Percentiles rank a stretch among this genome's conserved stretches.
Conservation (phyloP, 75 land plant species). For the Pinus taeda region DNA sequence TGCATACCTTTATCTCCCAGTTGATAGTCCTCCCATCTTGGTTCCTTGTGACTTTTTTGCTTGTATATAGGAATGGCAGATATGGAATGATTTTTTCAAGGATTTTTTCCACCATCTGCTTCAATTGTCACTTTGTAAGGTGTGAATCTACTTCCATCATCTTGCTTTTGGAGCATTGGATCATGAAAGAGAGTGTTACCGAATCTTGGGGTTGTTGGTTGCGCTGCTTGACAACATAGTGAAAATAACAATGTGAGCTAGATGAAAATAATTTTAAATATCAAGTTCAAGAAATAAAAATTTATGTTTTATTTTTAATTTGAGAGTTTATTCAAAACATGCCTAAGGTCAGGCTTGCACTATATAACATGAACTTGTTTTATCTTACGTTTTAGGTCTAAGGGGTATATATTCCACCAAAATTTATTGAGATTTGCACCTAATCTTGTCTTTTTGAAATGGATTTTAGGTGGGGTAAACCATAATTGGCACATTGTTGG, state of each 20-base stretch:
- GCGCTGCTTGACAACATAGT: conserved; percentile 3
- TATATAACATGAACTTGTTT: conserved; percentile 20
- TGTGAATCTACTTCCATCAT: conserved; percentile 30
- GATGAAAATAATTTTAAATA: too few species aligned
- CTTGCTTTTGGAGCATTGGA: conserved; percentile 11
- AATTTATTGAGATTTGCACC: too few species aligned
- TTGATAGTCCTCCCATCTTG: conserved; percentile 51
- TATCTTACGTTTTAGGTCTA: too few species aligned
- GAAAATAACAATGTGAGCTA: neutral
- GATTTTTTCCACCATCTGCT: conserved; percentile 19
- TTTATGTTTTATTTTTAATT: neutral
- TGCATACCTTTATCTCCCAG: conserved; percentile 39
- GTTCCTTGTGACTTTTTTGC: conserved; percentile 31
- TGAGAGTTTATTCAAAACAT: conserved; percentile 48
- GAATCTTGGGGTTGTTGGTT: conserved; percentile 12
- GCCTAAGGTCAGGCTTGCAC: conserved; percentile 54
- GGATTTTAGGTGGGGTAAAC: too few species aligned
- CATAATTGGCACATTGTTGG: too few species aligned
- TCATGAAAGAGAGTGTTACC: conserved; percentile 17
- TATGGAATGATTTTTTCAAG: conserved; percentile 33
- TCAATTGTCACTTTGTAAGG: conserved; percentile 30
- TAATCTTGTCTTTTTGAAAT: too few species aligned
- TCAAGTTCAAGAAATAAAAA: too few species aligned
- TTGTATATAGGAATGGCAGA: conserved; percentile 40
- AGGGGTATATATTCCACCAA: too few species aligned